phyloP scores from a whole-genome alignment of 192 early-diverging fungal species.

The Chytriomyces sp. region DNA sequence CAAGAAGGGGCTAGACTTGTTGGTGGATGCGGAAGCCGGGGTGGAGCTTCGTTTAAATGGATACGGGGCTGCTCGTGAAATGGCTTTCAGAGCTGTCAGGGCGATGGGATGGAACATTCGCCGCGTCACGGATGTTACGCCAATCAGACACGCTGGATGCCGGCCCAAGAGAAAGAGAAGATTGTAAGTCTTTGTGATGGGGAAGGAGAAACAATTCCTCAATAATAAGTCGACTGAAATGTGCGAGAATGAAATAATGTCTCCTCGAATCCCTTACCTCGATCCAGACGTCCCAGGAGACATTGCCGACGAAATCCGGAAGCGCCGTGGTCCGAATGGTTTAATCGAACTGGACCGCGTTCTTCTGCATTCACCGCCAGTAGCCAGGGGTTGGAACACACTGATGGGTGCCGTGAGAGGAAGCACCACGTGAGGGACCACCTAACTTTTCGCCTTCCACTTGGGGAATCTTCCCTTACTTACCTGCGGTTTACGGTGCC shows the following conservation, averaged over 20 bases:
- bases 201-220: too few relatives aligned
- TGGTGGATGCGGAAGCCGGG: constrained; percentile 58
- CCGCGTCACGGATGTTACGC: constrained; percentile 85
- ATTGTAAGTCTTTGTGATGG: constrained; percentile 57
- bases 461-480: too few relatives aligned
- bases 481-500: too few relatives aligned
- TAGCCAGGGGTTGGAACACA: not conserved
- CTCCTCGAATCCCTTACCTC: constrained; percentile 10
- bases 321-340: not conserved
- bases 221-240: too few relatives aligned
- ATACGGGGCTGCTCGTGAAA: constrained; percentile 89
- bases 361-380: not conserved
- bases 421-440: too few relatives aligned
- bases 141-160: constrained; percentile 88
- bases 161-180: constrained; percentile 86
- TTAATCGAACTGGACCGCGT: not conserved
- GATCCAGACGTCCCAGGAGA: not conserved
- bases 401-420: not conserved
- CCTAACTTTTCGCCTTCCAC: too few relatives aligned
- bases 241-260: too few relatives aligned
- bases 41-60: constrained; percentile 84
- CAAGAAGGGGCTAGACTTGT: constrained; percentile 43
- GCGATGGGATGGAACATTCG: constrained; percentile 76
- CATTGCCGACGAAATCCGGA: not conserved
- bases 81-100: constrained; percentile 83